Base-by-base conservation (phyloP, 2,329 filamentous ascomycete species). In the Paramyrothecium sp. region DNA sequence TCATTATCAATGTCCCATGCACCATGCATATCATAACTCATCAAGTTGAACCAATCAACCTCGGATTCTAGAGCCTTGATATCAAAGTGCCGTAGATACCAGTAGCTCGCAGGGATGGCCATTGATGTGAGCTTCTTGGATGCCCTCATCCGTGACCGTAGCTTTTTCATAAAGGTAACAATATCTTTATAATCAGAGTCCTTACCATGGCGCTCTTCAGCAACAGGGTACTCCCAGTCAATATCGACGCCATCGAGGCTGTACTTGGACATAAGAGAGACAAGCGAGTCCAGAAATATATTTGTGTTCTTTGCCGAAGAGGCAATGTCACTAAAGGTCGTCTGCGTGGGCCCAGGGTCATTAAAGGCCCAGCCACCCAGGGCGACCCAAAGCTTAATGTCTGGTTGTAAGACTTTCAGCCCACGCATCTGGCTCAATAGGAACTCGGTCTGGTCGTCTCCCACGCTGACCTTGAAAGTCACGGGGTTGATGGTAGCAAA, bases 1-100 rank as follows among this genome's bases (percentile, higher is more conserved):
- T 56, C 34, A 55, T 63, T 65, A 5, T 56, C 19, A 11, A 50
- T 19, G 57, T 76, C 74, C 71, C 73, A 77, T 2, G 63, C 54
- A 1, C 75, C 75, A 55, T 79, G 74, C 1, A 79, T 58, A 55
- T 80, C 75, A 57, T 80, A 80, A 0, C 69, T 67, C 68, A 79
- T 75, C 13, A 80, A 41, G 56, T 77, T 80, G 59, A 78, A 69
- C 61, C 66, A 77, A 57, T 78, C 70, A 3, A 75, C 68, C 12
- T 55, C 53, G 7, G 41, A 30, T 55, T 66, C 26, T 1, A 71
- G 47, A 2, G 47, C 30, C 1, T 50, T 34, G 21, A 71, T 52
- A 34, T 69, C 63, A 34, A 71, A 72, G 48, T 60, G 50, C 7
- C 56, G 59, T 11, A 71, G 55, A 23, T 71, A 71, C 67, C 67